These are phyloP conservation scores for Aspergillus heteromorphus DNA, from an alignment of 495 filamentous ascomycete genomes.

Conservation along the genomic window DNA sequence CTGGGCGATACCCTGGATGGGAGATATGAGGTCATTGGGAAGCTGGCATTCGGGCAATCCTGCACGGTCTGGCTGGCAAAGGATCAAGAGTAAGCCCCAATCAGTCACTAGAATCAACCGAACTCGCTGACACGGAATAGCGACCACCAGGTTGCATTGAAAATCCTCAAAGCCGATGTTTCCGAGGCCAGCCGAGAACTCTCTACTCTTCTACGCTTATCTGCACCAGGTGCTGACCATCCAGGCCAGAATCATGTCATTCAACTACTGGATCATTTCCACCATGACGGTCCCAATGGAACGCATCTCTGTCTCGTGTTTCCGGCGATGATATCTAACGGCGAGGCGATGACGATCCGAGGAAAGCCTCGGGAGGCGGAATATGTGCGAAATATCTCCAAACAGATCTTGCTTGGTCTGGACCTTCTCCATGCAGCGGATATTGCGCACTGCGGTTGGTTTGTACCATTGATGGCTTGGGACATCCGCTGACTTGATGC, in stretches of 20 bases:
- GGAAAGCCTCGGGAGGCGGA: neutral
- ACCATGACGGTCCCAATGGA: conserved; percentile 43
- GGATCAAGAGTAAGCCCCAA: conserved; percentile 31
- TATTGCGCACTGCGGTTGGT: conserved; percentile 11
- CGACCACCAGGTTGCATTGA: conserved; percentile 21
- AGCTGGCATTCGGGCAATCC: conserved; percentile 46
- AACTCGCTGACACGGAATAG: too few relatives aligned
- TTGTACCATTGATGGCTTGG: too few relatives aligned
- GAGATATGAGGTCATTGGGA: conserved; percentile 48
- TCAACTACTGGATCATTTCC: conserved; percentile 38
- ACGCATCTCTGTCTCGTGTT: conserved; percentile 44
- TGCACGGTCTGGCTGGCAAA: conserved; percentile 51
- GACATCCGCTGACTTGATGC: too few relatives aligned
- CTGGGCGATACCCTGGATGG: conserved; percentile 24
- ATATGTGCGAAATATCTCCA: conserved; percentile 4
- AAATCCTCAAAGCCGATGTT: conserved; percentile 28
- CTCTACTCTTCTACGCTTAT: conserved; percentile 2
- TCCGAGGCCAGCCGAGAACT: conserved; percentile 6
- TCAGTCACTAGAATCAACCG: too few relatives aligned
- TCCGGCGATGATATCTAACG: conserved; percentile 21
- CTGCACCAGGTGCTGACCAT: conserved; percentile 8
- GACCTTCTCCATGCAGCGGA: conserved; percentile 4
- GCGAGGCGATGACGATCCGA: conserved; percentile 11
- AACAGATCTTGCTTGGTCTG: conserved; percentile 10
- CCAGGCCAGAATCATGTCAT: conserved; percentile 30